phyloP scores from a whole-genome alignment of 345 rosid genomes.

The Carallia brachiata region DNA sequence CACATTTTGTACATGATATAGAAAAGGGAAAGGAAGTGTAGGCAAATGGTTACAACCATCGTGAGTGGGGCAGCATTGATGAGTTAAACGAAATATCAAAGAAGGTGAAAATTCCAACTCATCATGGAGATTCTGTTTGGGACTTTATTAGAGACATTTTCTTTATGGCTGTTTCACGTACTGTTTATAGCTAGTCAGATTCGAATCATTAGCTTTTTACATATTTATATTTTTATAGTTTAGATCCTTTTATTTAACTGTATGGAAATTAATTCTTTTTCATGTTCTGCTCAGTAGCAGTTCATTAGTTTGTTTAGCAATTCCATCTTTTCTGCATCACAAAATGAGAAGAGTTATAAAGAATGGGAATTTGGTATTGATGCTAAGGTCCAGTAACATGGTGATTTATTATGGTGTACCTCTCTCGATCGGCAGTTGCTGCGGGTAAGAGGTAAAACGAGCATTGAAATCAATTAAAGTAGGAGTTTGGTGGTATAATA shows the following conservation, averaged over 20 bases:
- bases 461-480: too few species aligned
- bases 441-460: too few species aligned
- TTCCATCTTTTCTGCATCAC: neutral
- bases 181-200: neutral
- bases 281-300: neutral
- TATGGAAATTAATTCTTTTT: constrained; percentile 41
- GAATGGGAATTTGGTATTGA: too few species aligned
- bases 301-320: neutral
- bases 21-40: constrained; percentile 17
- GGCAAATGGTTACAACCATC: constrained; percentile 40
- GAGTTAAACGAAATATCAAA: constrained; percentile 44
- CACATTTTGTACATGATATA: constrained; percentile 20
- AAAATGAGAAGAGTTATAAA: too few species aligned
- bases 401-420: too few species aligned
- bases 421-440: too few species aligned
- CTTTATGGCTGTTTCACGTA: neutral
- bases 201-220: constrained; percentile 12
- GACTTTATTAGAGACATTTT: constrained; percentile 5
- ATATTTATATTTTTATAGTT: neutral
- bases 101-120: constrained; percentile 45
- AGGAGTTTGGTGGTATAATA: too few species aligned
- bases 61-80: constrained; percentile 19
- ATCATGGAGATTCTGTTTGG: neutral
- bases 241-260: constrained; percentile 85
- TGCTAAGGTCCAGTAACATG: too few species aligned